A percentile compares a stretch with the other conserved stretches of the same genome.
phyloP scores from a whole-genome alignment of 2,329 filamentous ascomycete genomes.

The Trichophyton schoenleinii region DNA sequence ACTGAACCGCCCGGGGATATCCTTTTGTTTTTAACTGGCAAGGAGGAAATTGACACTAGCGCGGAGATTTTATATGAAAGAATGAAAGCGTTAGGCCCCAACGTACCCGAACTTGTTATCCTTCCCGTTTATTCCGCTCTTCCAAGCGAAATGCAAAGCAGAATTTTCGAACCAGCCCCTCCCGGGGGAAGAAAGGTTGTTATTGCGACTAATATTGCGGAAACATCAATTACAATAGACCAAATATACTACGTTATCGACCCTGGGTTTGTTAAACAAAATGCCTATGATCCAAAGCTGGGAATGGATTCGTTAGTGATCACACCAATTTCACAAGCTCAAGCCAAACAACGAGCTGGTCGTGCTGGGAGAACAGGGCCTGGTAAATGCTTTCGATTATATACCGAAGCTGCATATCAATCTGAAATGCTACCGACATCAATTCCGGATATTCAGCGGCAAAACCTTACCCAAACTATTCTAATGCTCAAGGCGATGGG shows the following conservation, averaged over 20 bases:
- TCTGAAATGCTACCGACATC: constrained; percentile 94
- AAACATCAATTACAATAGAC: constrained; percentile 96
- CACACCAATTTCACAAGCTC: constrained; percentile 90
- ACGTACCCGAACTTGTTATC: constrained; percentile 82
- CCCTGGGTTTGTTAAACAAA: constrained; percentile 95
- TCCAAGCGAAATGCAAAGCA: constrained; percentile 83
- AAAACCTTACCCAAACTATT: constrained; percentile 86
- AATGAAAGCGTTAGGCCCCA: constrained; percentile 88
- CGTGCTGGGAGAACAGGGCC: constrained; percentile 89
- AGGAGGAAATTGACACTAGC: constrained; percentile 93
- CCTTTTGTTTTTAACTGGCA: constrained; percentile 88
- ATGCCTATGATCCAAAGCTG: constrained; percentile 89
- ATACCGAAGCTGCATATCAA: constrained; percentile 90
- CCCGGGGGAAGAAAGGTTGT: constrained; percentile 81
- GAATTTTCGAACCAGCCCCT: constrained; percentile 88
- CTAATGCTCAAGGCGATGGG: constrained; percentile 98
- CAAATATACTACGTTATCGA: constrained; percentile 96
- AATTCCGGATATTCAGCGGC: constrained; percentile 90
- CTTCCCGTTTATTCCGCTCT: constrained; percentile 92
- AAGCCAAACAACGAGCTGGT: constrained; percentile 87
- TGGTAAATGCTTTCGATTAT: constrained; percentile 89
- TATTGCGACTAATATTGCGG: constrained; percentile 95
- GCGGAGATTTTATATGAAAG: constrained; percentile 88
- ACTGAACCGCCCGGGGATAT: constrained; percentile 89
- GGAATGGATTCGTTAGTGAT: constrained; percentile 96